Percentiles rank a stretch among this genome's conserved stretches.
phyloP scores from a whole-genome alignment of 1,284 basidiomycete genomes.

The Chondrostereum purpureum region DNA sequence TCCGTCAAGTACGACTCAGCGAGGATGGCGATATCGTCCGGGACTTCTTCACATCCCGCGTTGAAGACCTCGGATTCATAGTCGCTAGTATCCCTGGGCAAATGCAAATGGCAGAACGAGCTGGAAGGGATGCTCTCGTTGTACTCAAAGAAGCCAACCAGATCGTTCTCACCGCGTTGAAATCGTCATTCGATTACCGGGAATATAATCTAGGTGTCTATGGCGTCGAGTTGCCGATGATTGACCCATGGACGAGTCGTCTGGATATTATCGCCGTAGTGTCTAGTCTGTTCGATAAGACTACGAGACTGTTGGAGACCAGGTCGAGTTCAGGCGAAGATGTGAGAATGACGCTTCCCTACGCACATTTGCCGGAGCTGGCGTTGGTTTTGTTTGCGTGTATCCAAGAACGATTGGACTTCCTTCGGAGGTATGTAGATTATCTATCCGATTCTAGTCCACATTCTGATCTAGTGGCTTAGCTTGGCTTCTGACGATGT shows the following conservation, averaged over 20 bases:
- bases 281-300: constrained; percentile 67
- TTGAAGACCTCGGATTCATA: constrained; percentile 52
- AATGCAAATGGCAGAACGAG: constrained; percentile 31
- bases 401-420: constrained; percentile 68
- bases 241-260: constrained; percentile 82
- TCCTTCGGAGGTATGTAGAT: constrained; percentile 54
- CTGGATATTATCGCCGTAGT: constrained; percentile 63
- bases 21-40: constrained; percentile 75
- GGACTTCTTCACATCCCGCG: constrained; percentile 76
- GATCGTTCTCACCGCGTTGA: constrained; percentile 63
- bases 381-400: constrained; percentile 65
- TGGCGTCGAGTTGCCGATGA: constrained; percentile 65
- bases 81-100: constrained; percentile 47
- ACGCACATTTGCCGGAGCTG: constrained; percentile 67
- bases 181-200: constrained; percentile 70
- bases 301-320: constrained; percentile 44
- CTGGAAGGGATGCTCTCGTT: constrained; percentile 32
- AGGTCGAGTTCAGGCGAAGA: constrained; percentile 18
- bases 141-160: constrained; percentile 67
- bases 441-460: background rate
- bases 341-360: constrained; percentile 27
- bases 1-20: constrained; percentile 48
- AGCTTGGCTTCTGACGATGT: constrained; percentile 21
- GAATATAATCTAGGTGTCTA: constrained; percentile 69
- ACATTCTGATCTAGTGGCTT: background rate